Evolutionary conservation across 140 eudicot species (phyloP).

Genomic region (Senecio squalidus): DNA sequence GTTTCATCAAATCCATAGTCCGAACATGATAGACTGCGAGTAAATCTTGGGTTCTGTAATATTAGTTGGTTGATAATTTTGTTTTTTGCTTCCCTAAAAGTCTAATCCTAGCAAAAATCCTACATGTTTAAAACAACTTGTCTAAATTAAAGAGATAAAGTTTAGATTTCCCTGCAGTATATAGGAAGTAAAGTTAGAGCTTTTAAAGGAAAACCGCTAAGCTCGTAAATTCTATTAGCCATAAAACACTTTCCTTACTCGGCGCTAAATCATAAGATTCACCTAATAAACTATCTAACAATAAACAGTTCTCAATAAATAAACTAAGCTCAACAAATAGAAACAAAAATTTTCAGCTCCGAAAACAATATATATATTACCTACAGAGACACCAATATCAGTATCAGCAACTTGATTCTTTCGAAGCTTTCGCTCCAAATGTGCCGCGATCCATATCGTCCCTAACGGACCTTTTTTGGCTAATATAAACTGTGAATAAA

Average conservation of each 20-base stretch:
- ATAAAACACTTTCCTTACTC: slow-evolving; percentile 9
- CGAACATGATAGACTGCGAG: no score
- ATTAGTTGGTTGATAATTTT: no score
- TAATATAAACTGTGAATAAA: slow-evolving; percentile 94
- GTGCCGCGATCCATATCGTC: slow-evolving; percentile 99
- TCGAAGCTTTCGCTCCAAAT: slow-evolving; percentile 93
- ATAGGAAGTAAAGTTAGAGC: no score
- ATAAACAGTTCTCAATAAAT: background rate
- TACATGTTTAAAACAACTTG: no score
- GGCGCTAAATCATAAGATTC: slow-evolving; percentile 1
- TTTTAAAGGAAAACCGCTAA: background rate
- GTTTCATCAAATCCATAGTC: no score
- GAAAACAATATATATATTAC: slow-evolving; percentile 26
- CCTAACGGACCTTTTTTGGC: slow-evolving; percentile 98
- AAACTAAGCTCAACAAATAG: background rate
- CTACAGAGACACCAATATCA: slow-evolving; percentile 96
- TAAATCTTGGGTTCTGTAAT: no score
- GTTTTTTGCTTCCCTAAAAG: no score
- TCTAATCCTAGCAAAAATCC: no score
- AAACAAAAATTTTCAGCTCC: background rate
- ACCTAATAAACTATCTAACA: background rate
- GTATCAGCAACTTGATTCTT: slow-evolving; percentile 99
- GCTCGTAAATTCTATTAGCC: background rate
- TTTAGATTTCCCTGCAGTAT: no score
- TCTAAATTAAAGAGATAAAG: no score